Percentiles rank a stretch among this genome's conserved stretches.
These are phyloP conservation scores for Aspergillus ostianus DNA, from an alignment of 495 filamentous ascomycete genomes.

Conservation along the genomic window DNA sequence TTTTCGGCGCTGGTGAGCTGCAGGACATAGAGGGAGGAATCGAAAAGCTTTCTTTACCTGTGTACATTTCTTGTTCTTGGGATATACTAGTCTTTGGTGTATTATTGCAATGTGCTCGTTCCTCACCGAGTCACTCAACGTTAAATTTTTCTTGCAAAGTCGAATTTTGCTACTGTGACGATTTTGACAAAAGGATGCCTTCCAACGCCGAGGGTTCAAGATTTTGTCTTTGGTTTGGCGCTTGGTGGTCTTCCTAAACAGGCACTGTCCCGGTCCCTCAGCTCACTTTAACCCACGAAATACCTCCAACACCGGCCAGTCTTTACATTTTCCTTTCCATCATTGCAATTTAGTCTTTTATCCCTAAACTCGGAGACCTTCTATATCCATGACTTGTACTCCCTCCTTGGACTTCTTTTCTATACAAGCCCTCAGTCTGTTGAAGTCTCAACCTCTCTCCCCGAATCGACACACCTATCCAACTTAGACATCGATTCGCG, in stretches of 20 bases:
- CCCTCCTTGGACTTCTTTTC: neutral
- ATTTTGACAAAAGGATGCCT: no score
- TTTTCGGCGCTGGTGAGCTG: constrained; percentile 10
- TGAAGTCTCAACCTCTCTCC: neutral
- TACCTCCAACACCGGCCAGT: neutral
- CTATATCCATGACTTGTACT: neutral
- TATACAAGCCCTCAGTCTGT: neutral
- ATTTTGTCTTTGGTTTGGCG: neutral
- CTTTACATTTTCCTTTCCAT: neutral
- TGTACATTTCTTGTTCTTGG: neutral
- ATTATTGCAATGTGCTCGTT: neutral
- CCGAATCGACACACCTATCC: no score
- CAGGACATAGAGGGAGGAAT: constrained; percentile 12
- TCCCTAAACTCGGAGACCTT: neutral
- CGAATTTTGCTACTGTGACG: no score
- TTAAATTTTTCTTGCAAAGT: neutral
- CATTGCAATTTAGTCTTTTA: neutral
- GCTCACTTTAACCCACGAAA: neutral
- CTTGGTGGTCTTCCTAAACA: neutral
- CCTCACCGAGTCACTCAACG: neutral
- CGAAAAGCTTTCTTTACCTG: constrained; percentile 2
- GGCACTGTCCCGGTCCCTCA: neutral
- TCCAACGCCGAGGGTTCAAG: no score
- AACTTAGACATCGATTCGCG: no score
- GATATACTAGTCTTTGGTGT: neutral